phyloP scores from a whole-genome alignment of 495 filamentous ascomycete genomes.

The Aspergillus panamensis region DNA sequence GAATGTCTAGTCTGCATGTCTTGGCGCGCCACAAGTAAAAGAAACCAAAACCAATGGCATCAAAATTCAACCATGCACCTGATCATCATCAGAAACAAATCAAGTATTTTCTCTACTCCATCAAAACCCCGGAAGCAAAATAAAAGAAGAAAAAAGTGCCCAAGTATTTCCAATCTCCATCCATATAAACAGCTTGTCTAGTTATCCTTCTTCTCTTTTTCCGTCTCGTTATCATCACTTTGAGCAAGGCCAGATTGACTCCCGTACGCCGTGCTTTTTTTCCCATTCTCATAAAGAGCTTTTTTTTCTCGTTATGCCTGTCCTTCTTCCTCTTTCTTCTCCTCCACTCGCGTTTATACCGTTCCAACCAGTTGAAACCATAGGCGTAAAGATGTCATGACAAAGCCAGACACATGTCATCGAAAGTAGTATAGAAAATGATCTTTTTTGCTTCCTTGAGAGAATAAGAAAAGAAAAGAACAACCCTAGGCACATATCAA shows the following conservation, averaged over 20 bases:
- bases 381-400: background rate
- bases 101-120: background rate
- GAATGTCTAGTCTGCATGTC: too few species aligned
- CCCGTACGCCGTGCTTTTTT: conserved; percentile 35
- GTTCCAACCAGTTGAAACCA: background rate
- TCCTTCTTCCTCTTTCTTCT: background rate
- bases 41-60: background rate
- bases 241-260: conserved; percentile 38
- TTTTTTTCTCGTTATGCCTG: conserved; percentile 1
- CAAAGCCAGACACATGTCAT: background rate
- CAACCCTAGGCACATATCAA: conserved; percentile 15
- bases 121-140: background rate
- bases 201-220: conserved; percentile 6
- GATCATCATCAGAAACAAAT: background rate
- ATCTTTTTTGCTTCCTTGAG: conserved; percentile 10
- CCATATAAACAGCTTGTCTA: background rate
- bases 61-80: background rate
- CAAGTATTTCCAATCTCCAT: background rate
- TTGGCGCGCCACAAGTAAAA: too few species aligned
- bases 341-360: conserved; percentile 2
- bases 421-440: conserved; percentile 5
- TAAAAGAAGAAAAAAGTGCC: background rate
- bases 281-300: background rate
- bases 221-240: conserved; percentile 21
- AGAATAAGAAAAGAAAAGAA: conserved; percentile 6